Evolutionary conservation across 208 protist species (phyloP).

Genomic region (Endotrypanum monterogeii): DNA sequence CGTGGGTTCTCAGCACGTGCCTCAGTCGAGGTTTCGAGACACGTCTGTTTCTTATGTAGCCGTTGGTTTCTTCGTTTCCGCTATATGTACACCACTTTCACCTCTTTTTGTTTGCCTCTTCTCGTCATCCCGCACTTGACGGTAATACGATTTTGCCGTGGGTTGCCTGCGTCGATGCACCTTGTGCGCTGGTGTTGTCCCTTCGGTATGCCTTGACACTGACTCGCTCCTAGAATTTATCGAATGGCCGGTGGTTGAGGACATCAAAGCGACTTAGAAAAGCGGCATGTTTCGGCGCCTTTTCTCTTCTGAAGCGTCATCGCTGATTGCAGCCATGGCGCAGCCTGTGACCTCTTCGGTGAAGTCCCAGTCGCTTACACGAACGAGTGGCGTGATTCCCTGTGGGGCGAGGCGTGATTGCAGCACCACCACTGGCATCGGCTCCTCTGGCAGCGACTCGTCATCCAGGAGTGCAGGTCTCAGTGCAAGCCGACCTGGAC

Average conservation of each 20-base stretch:
- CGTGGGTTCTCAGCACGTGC: background rate
- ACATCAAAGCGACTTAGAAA: background rate
- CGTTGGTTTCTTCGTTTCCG: background rate
- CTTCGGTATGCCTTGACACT: background rate
- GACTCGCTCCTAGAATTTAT: background rate
- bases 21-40: background rate
- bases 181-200: background rate
- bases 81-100: background rate
- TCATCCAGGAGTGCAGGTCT: constrained; percentile 7
- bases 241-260: background rate
- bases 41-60: background rate
- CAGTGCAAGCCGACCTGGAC: constrained; percentile 15
- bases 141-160: background rate
- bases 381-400: background rate
- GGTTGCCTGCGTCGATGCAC: background rate
- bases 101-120: background rate
- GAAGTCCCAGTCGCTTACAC: background rate
- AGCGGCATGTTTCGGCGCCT: constrained; percentile 16
- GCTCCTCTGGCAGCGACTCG: background rate
- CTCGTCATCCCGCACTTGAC: background rate
- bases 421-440: constrained; percentile 17
- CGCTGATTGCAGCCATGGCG: background rate
- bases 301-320: background rate
- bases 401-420: constrained; percentile 5
- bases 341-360: background rate